Conservation (phyloP, 495 filamentous ascomycete species). For the Lichenothelia convexa region DNA sequence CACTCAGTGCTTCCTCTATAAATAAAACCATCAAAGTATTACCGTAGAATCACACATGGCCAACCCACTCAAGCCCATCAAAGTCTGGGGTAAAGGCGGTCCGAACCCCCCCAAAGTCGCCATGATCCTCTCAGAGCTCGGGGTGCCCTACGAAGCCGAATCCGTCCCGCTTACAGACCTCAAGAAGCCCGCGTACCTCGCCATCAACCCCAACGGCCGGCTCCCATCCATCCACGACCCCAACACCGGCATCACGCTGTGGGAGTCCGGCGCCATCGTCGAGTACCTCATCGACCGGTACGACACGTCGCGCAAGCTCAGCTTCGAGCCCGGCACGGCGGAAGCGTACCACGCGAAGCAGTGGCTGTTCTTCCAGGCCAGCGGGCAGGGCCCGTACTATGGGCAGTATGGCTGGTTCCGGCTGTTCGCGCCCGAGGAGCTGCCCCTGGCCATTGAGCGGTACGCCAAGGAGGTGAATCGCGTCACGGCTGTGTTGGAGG, state of each 20-base stretch:
- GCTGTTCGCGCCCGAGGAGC: slow-evolving; percentile 26
- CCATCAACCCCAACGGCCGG: slow-evolving; percentile 24
- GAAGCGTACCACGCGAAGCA: slow-evolving; percentile 19
- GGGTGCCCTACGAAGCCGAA: slow-evolving; percentile 9
- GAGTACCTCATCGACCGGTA: slow-evolving; percentile 19
- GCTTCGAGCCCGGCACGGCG: slow-evolving; percentile 10
- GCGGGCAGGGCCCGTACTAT: slow-evolving; percentile 24
- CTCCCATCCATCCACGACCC: slow-evolving; percentile 24
- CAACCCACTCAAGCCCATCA: no score
- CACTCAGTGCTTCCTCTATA: no score
- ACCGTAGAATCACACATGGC: no score
- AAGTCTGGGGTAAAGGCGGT: no score
- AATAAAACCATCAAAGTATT: no score
- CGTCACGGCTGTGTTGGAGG: slow-evolving; percentile 28
- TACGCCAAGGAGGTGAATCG: slow-evolving; percentile 30
- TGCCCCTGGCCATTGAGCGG: slow-evolving; percentile 27
- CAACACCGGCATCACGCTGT: slow-evolving; percentile 23
- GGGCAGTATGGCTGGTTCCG: slow-evolving; percentile 26
- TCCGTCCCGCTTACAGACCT: slow-evolving; percentile 3
- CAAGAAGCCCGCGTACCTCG: slow-evolving; percentile 8
- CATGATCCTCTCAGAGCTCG: slow-evolving; percentile 14
- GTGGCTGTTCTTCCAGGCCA: slow-evolving; percentile 27
- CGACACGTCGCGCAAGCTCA: slow-evolving; percentile 15
- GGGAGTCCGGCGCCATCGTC: slow-evolving; percentile 23
- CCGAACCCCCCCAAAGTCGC: slow-evolving; percentile 11